Conservation (phyloP, 768 basidiomycete species). For the Lentinula raphanica region DNA sequence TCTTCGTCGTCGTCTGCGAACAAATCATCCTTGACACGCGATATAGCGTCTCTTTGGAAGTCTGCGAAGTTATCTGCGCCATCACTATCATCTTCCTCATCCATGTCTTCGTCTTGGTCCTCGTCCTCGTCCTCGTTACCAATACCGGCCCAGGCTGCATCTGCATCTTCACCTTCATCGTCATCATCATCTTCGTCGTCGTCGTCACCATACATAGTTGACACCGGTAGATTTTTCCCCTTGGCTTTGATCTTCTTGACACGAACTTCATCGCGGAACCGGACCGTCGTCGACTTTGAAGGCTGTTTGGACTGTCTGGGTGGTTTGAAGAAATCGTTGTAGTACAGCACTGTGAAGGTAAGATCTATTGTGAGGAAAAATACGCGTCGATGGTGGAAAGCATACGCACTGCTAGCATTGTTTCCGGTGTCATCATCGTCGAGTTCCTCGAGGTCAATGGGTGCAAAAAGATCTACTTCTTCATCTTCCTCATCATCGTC, state of each 20-base stretch:
- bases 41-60: constrained; percentile 45
- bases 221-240: constrained; percentile 59
- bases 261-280: constrained; percentile 76
- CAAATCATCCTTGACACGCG: constrained; percentile 70
- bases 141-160: constrained; percentile 21
- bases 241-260: constrained; percentile 77
- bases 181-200: constrained; percentile 37
- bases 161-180: constrained; percentile 29
- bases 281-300: constrained; percentile 45
- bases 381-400: background rate
- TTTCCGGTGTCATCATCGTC: constrained; percentile 44
- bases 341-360: constrained; percentile 50
- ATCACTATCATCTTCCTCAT: constrained; percentile 22
- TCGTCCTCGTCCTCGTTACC: constrained; percentile 26
- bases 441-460: constrained; percentile 42
- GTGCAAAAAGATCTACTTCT: constrained; percentile 61
- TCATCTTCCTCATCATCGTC: constrained; percentile 51
- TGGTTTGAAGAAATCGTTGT: constrained; percentile 78
- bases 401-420: constrained; percentile 34
- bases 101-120: constrained; percentile 18
- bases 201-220: constrained; percentile 27
- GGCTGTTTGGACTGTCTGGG: constrained; percentile 30
- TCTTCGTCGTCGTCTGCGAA: constrained; percentile 72
- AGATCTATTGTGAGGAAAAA: constrained; percentile 2
- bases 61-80: constrained; percentile 25